Percentiles rank a stretch among this genome's conserved stretches.
Evolutionary conservation across 148 eudicot species (phyloP).

Genomic region (Tetragonia tetragonoides): DNA sequence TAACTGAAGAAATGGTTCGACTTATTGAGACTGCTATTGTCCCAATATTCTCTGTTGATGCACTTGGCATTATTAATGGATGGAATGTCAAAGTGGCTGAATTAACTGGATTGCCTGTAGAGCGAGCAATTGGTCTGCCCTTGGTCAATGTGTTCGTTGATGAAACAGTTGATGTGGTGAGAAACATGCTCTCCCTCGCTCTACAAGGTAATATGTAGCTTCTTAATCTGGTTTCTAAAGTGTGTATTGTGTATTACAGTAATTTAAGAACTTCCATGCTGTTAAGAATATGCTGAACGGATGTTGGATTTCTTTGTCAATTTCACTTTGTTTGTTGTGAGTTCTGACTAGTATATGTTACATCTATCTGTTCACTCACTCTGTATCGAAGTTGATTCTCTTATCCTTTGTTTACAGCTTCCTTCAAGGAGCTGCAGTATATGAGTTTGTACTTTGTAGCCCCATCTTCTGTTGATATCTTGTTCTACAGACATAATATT

Average conservation of each 20-base stretch:
- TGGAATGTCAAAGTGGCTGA: conserved; percentile 79
- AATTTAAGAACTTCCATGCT: neutral
- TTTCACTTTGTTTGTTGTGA: neutral
- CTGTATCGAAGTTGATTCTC: neutral
- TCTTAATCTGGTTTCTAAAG: neutral
- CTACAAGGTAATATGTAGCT: conserved; percentile 52
- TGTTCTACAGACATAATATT: neutral
- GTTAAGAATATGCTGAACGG: neutral
- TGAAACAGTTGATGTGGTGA: conserved; percentile 47
- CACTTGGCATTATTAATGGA: conserved; percentile 63
- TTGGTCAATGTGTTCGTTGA: conserved; percentile 51
- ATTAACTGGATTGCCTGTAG: conserved; percentile 60
- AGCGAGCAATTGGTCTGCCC: conserved; percentile 56
- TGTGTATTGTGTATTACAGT: neutral
- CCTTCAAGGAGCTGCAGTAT: neutral
- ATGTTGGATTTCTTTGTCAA: neutral
- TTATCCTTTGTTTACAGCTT: neutral
- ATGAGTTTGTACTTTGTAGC: neutral
- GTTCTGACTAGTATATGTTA: neutral
- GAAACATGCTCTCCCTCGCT: conserved; percentile 50
- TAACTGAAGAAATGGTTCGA: conserved; percentile 75
- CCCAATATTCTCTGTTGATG: conserved; percentile 79
- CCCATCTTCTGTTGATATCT: neutral
- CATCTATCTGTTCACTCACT: neutral
- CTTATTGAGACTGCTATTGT: conserved; percentile 85